These are phyloP conservation scores for Phytopythium vexans DNA, from an alignment of 352 stramenopile species.

Conservation along the genomic window DNA sequence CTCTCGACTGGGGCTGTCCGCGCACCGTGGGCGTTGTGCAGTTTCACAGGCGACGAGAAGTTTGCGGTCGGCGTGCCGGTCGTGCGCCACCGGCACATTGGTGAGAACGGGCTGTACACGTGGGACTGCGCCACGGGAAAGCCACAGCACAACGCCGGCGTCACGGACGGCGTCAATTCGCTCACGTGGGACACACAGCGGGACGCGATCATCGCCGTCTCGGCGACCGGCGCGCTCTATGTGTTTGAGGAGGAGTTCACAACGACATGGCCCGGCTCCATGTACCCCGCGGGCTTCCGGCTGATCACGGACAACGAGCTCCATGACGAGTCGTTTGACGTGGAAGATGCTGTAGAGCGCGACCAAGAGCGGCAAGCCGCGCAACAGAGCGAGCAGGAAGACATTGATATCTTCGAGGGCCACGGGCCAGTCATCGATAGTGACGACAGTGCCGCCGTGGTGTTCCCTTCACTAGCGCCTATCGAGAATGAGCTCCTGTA, in stretches of 20 bases:
- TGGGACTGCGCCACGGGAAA: conserved; percentile 54
- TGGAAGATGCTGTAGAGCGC: conserved; percentile 26
- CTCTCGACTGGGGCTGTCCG: conserved; percentile 68
- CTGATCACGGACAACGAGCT: conserved; percentile 80
- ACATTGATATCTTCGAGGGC: conserved; percentile 49
- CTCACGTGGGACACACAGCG: conserved; percentile 54
- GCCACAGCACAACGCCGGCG: conserved; percentile 67
- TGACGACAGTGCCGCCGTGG: conserved; percentile 9
- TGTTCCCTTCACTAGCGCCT: conserved; percentile 13
- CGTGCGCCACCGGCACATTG: conserved; percentile 75
- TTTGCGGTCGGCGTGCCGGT: conserved; percentile 76
- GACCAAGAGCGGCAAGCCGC: conserved; percentile 24
- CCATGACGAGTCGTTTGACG: conserved; percentile 40
- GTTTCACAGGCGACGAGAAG: conserved; percentile 57
- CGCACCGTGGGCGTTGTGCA: conserved; percentile 69
- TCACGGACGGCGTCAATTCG: conserved; percentile 70
- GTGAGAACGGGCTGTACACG: conserved; percentile 77
- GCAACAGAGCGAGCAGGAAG: conserved; percentile 1
- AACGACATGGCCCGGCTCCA: conserved; percentile 72
- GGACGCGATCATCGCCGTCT: conserved; percentile 61
- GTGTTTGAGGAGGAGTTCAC: conserved; percentile 74
- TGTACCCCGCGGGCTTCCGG: conserved; percentile 82
- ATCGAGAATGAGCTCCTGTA: conserved; percentile 28
- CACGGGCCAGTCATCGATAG: conserved; percentile 5
- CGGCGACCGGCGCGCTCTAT: conserved; percentile 59